phyloP scores from a whole-genome alignment of 2,329 filamentous ascomycete genomes.

The Sporothrix pseudoabietina region DNA sequence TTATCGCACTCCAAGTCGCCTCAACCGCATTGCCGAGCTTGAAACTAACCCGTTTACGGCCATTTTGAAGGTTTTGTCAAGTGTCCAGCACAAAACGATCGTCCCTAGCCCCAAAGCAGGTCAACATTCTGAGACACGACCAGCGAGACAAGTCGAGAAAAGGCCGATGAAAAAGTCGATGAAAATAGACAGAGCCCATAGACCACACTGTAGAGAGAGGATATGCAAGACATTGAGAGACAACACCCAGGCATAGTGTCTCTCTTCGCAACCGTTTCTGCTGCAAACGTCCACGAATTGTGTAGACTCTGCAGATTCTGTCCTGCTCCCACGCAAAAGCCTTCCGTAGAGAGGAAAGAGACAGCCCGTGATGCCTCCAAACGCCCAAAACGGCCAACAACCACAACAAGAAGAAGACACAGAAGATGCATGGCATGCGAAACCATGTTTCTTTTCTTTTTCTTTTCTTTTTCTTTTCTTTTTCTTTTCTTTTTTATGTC shows the following conservation, averaged over 20 bases:
- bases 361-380: neutral
- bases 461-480: neutral
- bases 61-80: neutral
- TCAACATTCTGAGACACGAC: neutral
- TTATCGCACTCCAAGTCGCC: neutral
- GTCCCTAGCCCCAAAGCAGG: conserved; percentile 4
- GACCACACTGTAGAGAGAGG: neutral
- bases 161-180: neutral
- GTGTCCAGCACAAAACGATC: neutral
- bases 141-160: neutral
- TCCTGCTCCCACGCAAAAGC: neutral
- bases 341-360: neutral
- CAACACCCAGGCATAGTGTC: neutral
- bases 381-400: conserved; percentile 22
- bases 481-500: no score
- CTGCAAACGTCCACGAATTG: conserved; percentile 22
- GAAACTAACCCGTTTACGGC: neutral
- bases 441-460: neutral
- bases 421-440: conserved; percentile 8
- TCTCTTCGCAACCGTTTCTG: neutral
- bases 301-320: neutral
- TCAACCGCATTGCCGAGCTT: neutral
- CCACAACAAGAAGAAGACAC: neutral
- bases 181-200: neutral
- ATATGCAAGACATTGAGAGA: neutral